Evolutionary conservation across 306 rosid species (phyloP).

Genomic region (Sicyos baderoa): DNA sequence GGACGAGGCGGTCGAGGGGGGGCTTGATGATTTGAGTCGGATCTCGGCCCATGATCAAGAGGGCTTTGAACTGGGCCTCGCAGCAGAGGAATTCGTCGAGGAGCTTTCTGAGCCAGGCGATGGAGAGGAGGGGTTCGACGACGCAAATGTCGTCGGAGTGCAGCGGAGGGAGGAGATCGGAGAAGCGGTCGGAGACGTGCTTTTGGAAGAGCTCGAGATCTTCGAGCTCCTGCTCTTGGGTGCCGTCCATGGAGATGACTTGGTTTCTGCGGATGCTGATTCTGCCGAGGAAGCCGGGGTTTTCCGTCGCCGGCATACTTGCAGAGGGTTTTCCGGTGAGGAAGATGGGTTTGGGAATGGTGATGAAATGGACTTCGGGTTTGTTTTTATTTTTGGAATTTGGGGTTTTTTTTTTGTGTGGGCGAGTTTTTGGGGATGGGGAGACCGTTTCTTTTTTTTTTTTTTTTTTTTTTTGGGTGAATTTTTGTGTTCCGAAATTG

Average conservation of each 20-base stretch:
- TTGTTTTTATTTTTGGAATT: neutral
- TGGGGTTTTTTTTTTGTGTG: neutral
- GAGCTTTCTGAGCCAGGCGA: slow-evolving; percentile 61
- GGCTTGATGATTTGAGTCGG: slow-evolving; percentile 56
- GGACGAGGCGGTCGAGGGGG: slow-evolving; percentile 70
- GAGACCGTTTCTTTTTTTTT: neutral
- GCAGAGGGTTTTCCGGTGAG: neutral
- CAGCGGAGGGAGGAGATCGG: slow-evolving; percentile 38
- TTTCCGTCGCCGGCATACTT: slow-evolving; percentile 68
- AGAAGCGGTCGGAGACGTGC: slow-evolving; percentile 56
- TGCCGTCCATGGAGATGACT: slow-evolving; percentile 72
- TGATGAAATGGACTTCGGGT: neutral
- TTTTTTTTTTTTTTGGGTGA: neutral
- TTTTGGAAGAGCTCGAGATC: slow-evolving; percentile 82
- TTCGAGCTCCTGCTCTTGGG: slow-evolving; percentile 65
- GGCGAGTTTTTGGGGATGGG: slow-evolving; percentile 11
- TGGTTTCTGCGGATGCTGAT: slow-evolving; percentile 89
- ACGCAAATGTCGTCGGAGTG: slow-evolving; percentile 33
- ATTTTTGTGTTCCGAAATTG: neutral
- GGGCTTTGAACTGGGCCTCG: slow-evolving; percentile 87
- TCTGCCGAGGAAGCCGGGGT: slow-evolving; percentile 74
- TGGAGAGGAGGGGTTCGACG: slow-evolving; percentile 48
- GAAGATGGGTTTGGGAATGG: neutral
- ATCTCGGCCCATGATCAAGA: slow-evolving; percentile 63
- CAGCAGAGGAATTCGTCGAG: slow-evolving; percentile 77